A percentile compares a stretch with the other conserved stretches of the same genome.
phyloP scores from a whole-genome alignment of 768 basidiomycete genomes.

The Collybia nuda region DNA sequence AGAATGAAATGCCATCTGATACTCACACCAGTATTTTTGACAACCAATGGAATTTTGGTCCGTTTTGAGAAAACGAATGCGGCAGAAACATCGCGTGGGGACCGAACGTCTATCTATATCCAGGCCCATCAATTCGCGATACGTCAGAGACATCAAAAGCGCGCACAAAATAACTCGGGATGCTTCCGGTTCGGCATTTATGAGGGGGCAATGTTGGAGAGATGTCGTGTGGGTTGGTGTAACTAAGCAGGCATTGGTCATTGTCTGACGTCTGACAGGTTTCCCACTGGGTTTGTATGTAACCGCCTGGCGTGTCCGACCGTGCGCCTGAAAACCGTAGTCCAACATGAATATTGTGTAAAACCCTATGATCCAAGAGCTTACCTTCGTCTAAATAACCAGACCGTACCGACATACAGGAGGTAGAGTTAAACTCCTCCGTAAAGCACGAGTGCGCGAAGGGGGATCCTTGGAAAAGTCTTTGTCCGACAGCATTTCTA shows the following conservation, averaged over 20 bases:
- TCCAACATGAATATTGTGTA: background rate
- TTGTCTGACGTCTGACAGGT: constrained; percentile 47
- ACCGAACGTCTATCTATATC: constrained; percentile 31
- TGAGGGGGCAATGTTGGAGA: constrained; percentile 20
- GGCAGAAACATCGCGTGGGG: constrained; percentile 36
- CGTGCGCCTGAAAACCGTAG: constrained; percentile 4
- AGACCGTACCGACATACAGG: constrained; percentile 12
- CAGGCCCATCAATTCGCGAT: background rate
- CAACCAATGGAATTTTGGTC: constrained; percentile 38
- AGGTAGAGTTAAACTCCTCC: constrained; percentile 13
- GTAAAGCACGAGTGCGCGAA: constrained; percentile 23
- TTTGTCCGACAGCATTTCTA: constrained; percentile 7
- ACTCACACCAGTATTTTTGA: constrained; percentile 54
- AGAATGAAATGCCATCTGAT: background rate
- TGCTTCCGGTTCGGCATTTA: constrained; percentile 35
- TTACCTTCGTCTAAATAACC: constrained; percentile 20
- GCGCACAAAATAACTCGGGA: constrained; percentile 38
- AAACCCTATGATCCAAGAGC: background rate
- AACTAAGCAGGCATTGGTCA: constrained; percentile 49
- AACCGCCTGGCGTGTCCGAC: constrained; percentile 22
- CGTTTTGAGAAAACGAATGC: constrained; percentile 43
- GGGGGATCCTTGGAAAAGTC: constrained; percentile 18
- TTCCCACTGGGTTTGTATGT: constrained; percentile 50
- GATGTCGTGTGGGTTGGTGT: constrained; percentile 25
- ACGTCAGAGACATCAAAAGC: background rate